Percentiles rank a stretch among this genome's conserved stretches.
These are phyloP conservation scores for Coprinopsis sp. DNA, from an alignment of 768 basidiomycete species.

Conservation along the genomic window DNA sequence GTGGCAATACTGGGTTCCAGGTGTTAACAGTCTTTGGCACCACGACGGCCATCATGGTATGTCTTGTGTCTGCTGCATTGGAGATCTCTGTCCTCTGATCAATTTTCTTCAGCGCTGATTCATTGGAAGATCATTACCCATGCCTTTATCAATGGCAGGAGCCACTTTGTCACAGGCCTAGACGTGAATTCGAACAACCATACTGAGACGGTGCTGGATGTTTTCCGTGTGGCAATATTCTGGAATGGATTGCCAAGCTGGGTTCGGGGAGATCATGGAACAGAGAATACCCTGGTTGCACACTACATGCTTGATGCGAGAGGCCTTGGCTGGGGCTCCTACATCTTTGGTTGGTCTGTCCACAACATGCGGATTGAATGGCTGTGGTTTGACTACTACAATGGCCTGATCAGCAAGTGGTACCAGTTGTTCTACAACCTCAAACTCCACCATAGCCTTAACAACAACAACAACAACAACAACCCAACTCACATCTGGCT, in stretches of 20 bases:
- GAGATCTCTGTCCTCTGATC: neutral
- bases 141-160: conserved; percentile 27
- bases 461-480: too few species aligned
- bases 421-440: conserved; percentile 25
- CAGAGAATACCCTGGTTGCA: conserved; percentile 22
- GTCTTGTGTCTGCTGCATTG: too few species aligned
- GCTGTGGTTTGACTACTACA: conserved; percentile 33
- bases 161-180: conserved; percentile 13
- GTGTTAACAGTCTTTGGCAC: conserved; percentile 34
- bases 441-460: conserved; percentile 23
- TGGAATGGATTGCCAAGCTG: conserved; percentile 14
- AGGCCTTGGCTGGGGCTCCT: conserved; percentile 16
- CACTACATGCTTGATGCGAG: conserved; percentile 14
- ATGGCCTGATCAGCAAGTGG: conserved; percentile 28
- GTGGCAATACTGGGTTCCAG: conserved; percentile 27
- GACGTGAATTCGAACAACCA: conserved; percentile 15
- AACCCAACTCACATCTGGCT: conserved; percentile 30
- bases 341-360: conserved; percentile 21
- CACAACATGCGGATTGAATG: conserved; percentile 29
- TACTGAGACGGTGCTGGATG: conserved; percentile 11
- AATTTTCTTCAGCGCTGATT: conserved; percentile 21
- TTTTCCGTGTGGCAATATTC: conserved; percentile 7
- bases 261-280: conserved; percentile 23
- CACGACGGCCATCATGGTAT: conserved; percentile 30
- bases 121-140: conserved; percentile 28